Percentiles rank a stretch among this genome's conserved stretches.
These are phyloP conservation scores for Pseudogymnoascus sp. DNA, from an alignment of 2,329 filamentous ascomycete genomes.

Conservation along the genomic window DNA sequence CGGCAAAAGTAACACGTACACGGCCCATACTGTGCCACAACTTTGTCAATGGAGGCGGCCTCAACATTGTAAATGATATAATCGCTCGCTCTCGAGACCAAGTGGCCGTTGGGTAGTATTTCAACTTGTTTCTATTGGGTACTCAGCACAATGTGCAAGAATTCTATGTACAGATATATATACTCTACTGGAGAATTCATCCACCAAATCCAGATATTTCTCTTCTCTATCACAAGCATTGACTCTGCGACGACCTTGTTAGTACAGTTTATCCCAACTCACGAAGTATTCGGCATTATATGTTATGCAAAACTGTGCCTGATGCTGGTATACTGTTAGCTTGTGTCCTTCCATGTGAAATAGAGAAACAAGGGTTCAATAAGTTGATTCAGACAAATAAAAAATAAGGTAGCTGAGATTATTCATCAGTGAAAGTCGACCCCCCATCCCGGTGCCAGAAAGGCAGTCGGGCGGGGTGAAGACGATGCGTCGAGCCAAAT, in stretches of 20 bases:
- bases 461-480: constrained; percentile 54
- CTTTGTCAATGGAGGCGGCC: constrained; percentile 77
- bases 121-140: constrained; percentile 65
- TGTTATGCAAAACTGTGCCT: constrained; percentile 8
- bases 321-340: constrained; percentile 19
- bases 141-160: constrained; percentile 30
- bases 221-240: constrained; percentile 90
- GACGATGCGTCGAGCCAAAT: constrained; percentile 99
- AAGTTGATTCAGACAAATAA: constrained; percentile 64
- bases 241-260: constrained; percentile 50
- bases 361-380: constrained; percentile 17
- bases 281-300: constrained; percentile 17
- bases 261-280: constrained; percentile 3
- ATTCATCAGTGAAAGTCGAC: constrained; percentile 92
- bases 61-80: constrained; percentile 99
- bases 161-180: constrained; percentile 39
- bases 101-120: constrained; percentile 87
- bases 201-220: constrained; percentile 69
- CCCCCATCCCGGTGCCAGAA: constrained; percentile 60
- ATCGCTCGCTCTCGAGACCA: constrained; percentile 92
- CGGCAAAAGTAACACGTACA: constrained; percentile 51
- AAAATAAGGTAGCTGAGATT: constrained; percentile 97
- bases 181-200: constrained; percentile 85
- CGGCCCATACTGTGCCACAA: constrained; percentile 82
- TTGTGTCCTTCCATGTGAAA: constrained; percentile 19